Evolutionary conservation across 2,329 filamentous ascomycete genomes (phyloP), one percentile per base, ranked within the genome.

Genomic region (Lachnellula hyalina): DNA sequence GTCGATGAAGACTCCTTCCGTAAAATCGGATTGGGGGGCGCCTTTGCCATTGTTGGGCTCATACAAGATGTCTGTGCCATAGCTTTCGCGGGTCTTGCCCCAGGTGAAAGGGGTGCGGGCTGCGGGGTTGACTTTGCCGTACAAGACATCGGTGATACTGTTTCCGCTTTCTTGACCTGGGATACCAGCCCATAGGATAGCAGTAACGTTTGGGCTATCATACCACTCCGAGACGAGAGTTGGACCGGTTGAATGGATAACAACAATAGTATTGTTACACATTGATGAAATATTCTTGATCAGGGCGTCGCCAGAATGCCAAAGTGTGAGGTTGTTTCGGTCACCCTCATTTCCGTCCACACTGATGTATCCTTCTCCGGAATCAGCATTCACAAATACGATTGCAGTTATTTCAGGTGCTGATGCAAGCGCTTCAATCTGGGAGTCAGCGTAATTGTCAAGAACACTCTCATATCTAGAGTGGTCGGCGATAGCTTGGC

Each of bases 241-340:
- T 0, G 92, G 84, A 0, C 91, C 91, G 3, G 86, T 82, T 1
- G 88, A 90, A 75, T 97, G 93, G 56, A 97, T 86, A 54, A 96
- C 83, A 15, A 97, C 89, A 56, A 97, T 87, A 12, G 91, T 96
- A 78, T 96, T 96, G 74, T 86, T 84, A 77, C 87, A 92, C 58
- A 84, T 69, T 7, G 84, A 78, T 0, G 90, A 85, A 11, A 96
- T 89, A 47, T 87, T 90, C 72, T 87, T 81, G 72, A 97, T 88
- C 53, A 97, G 74, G 0, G 80, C 78, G 51, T 97, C 90, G 41
- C 90, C 92, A 55, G 85, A 80, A 57, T 86, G 79, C 93, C 93
- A 97, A 0, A 96, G 77, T 0, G 91, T 96, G 38, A 99, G 77
- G 73, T 99, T 96, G 66, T 92, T 91, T 51, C 94, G 86, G 71